Evolutionary conservation across 495 filamentous ascomycete species (phyloP), one percentile per base, ranked within the genome.

Genomic region (Trichoderma gamsii): DNA sequence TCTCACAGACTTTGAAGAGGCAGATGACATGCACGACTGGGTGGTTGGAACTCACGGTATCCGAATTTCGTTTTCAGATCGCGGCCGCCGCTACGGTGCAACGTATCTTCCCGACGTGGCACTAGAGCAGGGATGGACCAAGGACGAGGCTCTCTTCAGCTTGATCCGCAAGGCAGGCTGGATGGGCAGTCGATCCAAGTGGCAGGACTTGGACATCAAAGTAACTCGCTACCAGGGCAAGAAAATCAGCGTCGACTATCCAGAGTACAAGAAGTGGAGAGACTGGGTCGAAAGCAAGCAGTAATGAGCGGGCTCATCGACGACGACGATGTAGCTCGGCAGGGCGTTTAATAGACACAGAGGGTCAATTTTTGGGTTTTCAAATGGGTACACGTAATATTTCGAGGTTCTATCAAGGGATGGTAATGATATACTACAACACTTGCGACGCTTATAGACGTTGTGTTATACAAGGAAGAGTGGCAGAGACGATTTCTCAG

Each of bases 81-180:
- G 86, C 72, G 86, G 88, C 43, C 80, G 84, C 41, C 82, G 88
- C 56, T 90, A 89, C 77, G 88, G 89, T 12, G 87, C 92, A 12
- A 97, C 94, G 0, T 99, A 99, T 73, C 83, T 99, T 18, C 95
- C 95, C 0, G 92, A 97, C 75, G 94, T 98, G 13, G 87, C 94
- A 3, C 80, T 84, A 4, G 95, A 99, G 80, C 95, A 99, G 76
- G 92, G 90, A 25, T 99, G 95, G 95, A 92, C 87, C 16, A 96
- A 95, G 77, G 93, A 97, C 78, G 92, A 97, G 82, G 92, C 93
- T 2, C 72, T 98, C 27, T 83, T 91, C 44, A 94, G 90, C 75
- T 77, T 97, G 72, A 97, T 97, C 92, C 83, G 92, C 67, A 97
- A 97, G 82, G 94, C 93, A 0, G 93, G 93, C 0, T 97, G 92